These are phyloP conservation scores for Saussurea involucrata DNA, from an alignment of 129 eudicot species.

Conservation along the genomic window DNA sequence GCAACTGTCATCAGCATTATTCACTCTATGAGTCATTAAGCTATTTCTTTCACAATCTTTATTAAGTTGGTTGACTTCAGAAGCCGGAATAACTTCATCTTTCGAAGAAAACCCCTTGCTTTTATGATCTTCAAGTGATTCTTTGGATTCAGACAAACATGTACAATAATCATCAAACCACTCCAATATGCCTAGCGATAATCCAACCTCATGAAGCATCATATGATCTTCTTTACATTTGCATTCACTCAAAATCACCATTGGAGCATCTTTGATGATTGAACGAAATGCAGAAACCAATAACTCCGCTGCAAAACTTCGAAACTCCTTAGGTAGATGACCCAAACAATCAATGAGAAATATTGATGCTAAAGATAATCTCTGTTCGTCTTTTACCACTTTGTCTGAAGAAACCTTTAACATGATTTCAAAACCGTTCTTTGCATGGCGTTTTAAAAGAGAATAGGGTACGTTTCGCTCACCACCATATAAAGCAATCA, in stretches of 20 bases:
- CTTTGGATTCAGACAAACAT: constrained; percentile 17
- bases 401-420: constrained; percentile 30
- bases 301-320: constrained; percentile 66
- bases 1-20: constrained; percentile 12
- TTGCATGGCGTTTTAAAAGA: constrained; percentile 64
- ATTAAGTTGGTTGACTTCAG: constrained; percentile 17
- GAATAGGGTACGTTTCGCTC: constrained; percentile 53
- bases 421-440: constrained; percentile 59
- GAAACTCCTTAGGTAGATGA: constrained; percentile 65
- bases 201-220: constrained; percentile 83
- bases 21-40: constrained; percentile 17
- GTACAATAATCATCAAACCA: constrained; percentile 63
- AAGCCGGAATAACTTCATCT: constrained; percentile 11
- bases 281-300: constrained; percentile 61
- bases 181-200: constrained; percentile 69
- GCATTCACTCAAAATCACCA: constrained; percentile 60
- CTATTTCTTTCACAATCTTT: constrained; percentile 14
- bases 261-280: constrained; percentile 48
- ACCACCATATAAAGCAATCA: constrained; percentile 69
- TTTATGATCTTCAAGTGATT: constrained; percentile 27
- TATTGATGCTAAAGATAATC: constrained; percentile 37
- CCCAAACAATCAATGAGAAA: constrained; percentile 68
- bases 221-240: constrained; percentile 48
- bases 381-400: constrained; percentile 12
- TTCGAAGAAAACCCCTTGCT: neutral